A percentile compares a stretch with the other conserved stretches of the same genome.
phyloP scores from a whole-genome alignment of 495 filamentous ascomycete genomes.

The Penicillium robsamsonii region DNA sequence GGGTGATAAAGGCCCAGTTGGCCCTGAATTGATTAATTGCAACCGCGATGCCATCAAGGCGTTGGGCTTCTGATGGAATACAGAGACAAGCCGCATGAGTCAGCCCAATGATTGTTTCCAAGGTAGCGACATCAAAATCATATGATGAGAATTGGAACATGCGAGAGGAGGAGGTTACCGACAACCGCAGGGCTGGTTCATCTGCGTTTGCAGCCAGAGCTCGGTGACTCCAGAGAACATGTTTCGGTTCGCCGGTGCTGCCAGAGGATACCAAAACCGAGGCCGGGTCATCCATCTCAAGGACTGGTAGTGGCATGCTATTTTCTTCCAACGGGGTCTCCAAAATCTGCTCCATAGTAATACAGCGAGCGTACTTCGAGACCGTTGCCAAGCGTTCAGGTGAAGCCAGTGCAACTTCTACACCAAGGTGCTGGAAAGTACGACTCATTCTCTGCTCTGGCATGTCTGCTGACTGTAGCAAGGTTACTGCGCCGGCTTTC shows the following conservation, averaged over 20 bases:
- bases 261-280: background rate
- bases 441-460: background rate
- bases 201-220: background rate
- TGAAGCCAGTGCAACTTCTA: background rate
- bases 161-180: background rate
- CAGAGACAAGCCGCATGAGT: background rate
- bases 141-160: constrained; percentile 1
- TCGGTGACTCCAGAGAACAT: background rate
- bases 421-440: background rate
- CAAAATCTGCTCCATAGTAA: background rate
- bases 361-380: background rate
- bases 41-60: background rate
- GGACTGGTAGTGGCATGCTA: too few relatives aligned
- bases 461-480: background rate
- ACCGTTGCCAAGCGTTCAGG: background rate
- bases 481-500: background rate
- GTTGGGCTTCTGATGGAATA: background rate
- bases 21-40: background rate
- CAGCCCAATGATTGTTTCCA: background rate
- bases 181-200: background rate
- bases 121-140: background rate
- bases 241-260: background rate
- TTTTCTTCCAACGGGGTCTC: background rate
- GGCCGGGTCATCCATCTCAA: too few relatives aligned
- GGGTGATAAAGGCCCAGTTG: background rate